Conservation (phyloP, 2,329 filamentous ascomycete species). For the Aspergillus floridensis region DNA sequence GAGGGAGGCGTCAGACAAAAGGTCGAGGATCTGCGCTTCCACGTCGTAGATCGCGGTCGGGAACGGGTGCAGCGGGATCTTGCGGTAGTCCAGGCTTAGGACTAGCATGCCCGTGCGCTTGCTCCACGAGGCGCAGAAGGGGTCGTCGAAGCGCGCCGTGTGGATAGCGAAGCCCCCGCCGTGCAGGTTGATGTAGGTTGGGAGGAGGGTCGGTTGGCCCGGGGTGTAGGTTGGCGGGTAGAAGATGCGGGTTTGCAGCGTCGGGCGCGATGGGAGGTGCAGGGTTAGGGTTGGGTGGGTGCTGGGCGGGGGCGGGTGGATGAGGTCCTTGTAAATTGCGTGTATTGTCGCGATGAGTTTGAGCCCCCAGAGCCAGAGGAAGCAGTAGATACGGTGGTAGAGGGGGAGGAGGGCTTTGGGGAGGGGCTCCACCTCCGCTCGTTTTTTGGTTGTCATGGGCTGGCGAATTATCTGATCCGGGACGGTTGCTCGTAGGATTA, state of each 20-base stretch:
- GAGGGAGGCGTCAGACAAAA: conserved; percentile 46
- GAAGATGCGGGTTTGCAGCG: conserved; percentile 9
- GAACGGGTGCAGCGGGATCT: conserved; percentile 45
- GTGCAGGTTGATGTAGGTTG: conserved; percentile 52
- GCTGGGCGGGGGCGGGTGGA: neutral
- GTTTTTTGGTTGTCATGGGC: neutral
- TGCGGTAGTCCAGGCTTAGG: conserved; percentile 51
- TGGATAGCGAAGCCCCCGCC: conserved; percentile 44
- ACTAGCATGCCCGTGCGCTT: conserved; percentile 44
- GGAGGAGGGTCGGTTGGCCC: conserved; percentile 25
- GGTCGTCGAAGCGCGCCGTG: conserved; percentile 46
- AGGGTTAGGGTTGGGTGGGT: conserved; percentile 3
- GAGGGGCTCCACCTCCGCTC: conserved; percentile 1
- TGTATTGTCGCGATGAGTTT: conserved; percentile 14
- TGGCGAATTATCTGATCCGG: too few species aligned
- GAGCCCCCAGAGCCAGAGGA: conserved; percentile 21
- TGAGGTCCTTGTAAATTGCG: conserved; percentile 13
- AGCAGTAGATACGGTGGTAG: conserved; percentile 19
- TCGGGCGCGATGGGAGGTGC: conserved; percentile 4
- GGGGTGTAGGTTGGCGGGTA: conserved; percentile 16
- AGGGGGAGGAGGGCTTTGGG: conserved; percentile 17
- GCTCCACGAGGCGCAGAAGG: conserved; percentile 48
- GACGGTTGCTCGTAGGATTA: too few species aligned
- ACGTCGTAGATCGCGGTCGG: conserved; percentile 48
- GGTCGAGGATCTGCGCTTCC: conserved; percentile 42